phyloP scores from a whole-genome alignment of 2,329 filamentous ascomycete species.

The Ploettnerulaceae sp. region DNA sequence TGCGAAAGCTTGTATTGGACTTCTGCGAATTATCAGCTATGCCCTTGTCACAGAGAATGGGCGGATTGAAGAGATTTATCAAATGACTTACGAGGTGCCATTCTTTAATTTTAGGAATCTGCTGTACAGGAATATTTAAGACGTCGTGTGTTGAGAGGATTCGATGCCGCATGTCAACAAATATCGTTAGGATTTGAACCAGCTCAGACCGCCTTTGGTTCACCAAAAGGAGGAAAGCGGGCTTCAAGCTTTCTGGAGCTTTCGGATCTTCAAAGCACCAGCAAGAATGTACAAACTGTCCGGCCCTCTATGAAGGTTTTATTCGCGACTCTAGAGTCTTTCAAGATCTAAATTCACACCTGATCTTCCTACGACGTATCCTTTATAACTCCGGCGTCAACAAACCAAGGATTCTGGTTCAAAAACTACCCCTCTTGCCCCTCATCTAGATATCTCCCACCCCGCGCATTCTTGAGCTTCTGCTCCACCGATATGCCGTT shows the following conservation, averaged over 20 bases:
- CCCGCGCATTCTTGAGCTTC: background rate
- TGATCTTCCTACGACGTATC: too few species aligned
- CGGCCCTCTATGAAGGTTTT: background rate
- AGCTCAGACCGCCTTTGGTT: constrained; percentile 11
- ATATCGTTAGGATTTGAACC: background rate
- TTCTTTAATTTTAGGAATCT: background rate
- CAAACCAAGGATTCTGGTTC: background rate
- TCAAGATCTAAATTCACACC: too few species aligned
- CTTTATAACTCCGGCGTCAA: too few species aligned
- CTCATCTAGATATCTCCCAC: constrained; percentile 6
- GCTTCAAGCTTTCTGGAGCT: background rate
- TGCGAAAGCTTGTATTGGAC: constrained; percentile 79
- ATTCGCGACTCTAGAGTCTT: too few species aligned
- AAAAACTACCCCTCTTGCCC: constrained; percentile 10
- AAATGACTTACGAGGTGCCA: constrained; percentile 34
- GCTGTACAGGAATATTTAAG: too few species aligned
- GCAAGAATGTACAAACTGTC: background rate
- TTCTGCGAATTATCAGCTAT: constrained; percentile 38
- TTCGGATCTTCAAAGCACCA: background rate
- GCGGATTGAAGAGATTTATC: too few species aligned
- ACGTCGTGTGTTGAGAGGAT: background rate
- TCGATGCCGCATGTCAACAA: constrained; percentile 1
- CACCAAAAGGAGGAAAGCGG: constrained; percentile 6
- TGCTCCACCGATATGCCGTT: constrained; percentile 31
- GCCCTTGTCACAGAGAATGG: background rate